These are phyloP conservation scores for Biscutella laevigata DNA, from an alignment of 441 rosid species.

Conservation along the genomic window DNA sequence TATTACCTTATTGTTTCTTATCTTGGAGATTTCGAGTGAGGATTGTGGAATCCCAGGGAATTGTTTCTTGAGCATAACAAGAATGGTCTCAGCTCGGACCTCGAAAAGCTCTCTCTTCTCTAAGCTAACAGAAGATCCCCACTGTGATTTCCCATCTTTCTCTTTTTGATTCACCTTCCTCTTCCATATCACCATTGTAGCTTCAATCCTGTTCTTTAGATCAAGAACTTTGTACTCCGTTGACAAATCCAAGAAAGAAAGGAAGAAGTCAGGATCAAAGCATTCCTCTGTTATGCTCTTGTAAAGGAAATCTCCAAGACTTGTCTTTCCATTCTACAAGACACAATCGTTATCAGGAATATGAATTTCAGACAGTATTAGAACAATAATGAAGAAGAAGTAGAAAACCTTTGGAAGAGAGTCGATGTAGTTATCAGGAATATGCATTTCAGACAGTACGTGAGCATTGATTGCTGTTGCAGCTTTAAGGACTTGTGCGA, in stretches of 20 bases:
- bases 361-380: too few relatives aligned
- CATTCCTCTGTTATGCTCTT: conserved; percentile 44
- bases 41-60: conserved; percentile 56
- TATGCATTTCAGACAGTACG: conserved; percentile 76
- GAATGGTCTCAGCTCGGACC: conserved; percentile 46
- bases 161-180: conserved; percentile 40
- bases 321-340: conserved; percentile 49
- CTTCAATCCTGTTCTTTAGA: conserved; percentile 57
- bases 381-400: neutral
- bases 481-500: conserved; percentile 85
- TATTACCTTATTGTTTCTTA: conserved; percentile 48
- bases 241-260: conserved; percentile 40
- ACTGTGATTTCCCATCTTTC: conserved; percentile 48
- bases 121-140: conserved; percentile 44
- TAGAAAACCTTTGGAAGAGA: conserved; percentile 75
- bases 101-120: conserved; percentile 54
- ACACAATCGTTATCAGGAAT: neutral
- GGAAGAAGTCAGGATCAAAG: conserved; percentile 44
- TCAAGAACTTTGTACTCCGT: conserved; percentile 52
- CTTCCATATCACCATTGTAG: conserved; percentile 52
- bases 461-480: conserved; percentile 89
- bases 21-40: conserved; percentile 44
- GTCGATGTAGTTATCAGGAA: conserved; percentile 92
- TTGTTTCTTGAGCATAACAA: conserved; percentile 35
- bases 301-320: conserved; percentile 45